Base-by-base conservation (phyloP, 768 basidiomycete genomes). In the Podaxis sp. region DNA sequence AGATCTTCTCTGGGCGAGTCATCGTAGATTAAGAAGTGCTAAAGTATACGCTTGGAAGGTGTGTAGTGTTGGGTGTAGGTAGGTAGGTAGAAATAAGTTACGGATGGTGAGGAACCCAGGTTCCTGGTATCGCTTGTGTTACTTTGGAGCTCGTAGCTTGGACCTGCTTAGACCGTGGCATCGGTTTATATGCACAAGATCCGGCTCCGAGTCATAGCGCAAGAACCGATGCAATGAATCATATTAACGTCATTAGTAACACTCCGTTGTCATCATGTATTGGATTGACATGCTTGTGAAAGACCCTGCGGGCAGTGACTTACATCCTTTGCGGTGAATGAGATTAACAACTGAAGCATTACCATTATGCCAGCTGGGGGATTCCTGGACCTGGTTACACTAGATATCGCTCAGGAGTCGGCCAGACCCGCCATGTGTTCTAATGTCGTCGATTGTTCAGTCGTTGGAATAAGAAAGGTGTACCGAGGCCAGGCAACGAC, bases 1-100 rank as follows among this genome's bases (percentile, higher is more conserved):
- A 62, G 3, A 62, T 62, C 53, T 62, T 62, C 40, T 62, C 60
- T 11, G 60, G 60, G 12, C 60, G 52, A 49, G 60, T 62, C 60
- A 62, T 62, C 22, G 30, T 55, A 13, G n/a, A 55, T 30, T 54
- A 36, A 22, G 44, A 46, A 20, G 15, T 33, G 36, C 7, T 54
- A 54, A 28, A 53, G 53, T 62, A 48, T 62, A 55, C 10, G 41
- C 30, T 56, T 12, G 17, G 20, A 22, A 33, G 33, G 30, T 33
- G 13, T 22, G 50, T 60, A 33, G 7, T n/a, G 20, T 26, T 28
- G 15, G 28, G 53, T 46, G 38, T 17, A 2, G 12, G 37, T 22
- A n/a, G 15, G 24, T 38, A n/a, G n/a, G n/a, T 56, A 24, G 13
- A 40, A 22, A 56, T 55, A 56, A 56, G 54, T 56, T 56, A 40